Evolutionary conservation across 768 basidiomycete genomes (phyloP).

Genomic region (Agrocybe praecox): DNA sequence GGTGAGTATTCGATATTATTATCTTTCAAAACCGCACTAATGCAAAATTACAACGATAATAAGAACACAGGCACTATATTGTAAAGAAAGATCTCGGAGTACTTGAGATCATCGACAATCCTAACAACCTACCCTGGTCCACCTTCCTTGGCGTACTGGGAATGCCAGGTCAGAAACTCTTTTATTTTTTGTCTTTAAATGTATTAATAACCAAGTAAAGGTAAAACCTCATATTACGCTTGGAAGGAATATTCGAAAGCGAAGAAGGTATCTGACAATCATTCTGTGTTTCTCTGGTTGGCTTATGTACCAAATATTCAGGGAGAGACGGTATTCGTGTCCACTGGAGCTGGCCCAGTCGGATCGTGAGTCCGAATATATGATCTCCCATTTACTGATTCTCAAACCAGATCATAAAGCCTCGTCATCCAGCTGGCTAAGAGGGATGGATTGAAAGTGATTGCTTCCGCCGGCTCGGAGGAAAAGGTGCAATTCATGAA

Average conservation of each 20-base stretch:
- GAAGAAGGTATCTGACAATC: slow-evolving; percentile 29
- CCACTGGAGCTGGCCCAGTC: slow-evolving; percentile 52
- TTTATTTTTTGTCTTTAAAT: not conserved
- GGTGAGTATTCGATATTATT: slow-evolving; percentile 19
- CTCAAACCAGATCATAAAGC: slow-evolving; percentile 18
- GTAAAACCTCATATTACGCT: slow-evolving; percentile 38
- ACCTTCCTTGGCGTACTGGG: slow-evolving; percentile 52
- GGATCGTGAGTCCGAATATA: slow-evolving; percentile 51
- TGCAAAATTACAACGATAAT: not conserved
- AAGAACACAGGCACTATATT: slow-evolving; percentile 44
- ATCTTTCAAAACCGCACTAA: not conserved
- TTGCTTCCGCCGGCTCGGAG: slow-evolving; percentile 73
- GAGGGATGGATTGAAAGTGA: slow-evolving; percentile 59
- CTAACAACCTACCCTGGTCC: slow-evolving; percentile 48
- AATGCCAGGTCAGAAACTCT: slow-evolving; percentile 48
- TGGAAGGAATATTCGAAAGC: slow-evolving; percentile 44
- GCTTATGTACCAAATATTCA: slow-evolving; percentile 7
- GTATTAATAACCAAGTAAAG: slow-evolving; percentile 18
- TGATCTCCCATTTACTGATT: not conserved
- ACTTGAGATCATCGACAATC: slow-evolving; percentile 37
- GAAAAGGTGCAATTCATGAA: slow-evolving; percentile 69
- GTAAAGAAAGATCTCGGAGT: slow-evolving; percentile 24
- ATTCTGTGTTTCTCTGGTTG: not conserved
- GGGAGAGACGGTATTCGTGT: slow-evolving; percentile 46
- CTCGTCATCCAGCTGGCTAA: slow-evolving; percentile 56